These are phyloP conservation scores for Cladophialophora carrionii DNA, from an alignment of 2,329 filamentous ascomycete species.

Conservation along the genomic window DNA sequence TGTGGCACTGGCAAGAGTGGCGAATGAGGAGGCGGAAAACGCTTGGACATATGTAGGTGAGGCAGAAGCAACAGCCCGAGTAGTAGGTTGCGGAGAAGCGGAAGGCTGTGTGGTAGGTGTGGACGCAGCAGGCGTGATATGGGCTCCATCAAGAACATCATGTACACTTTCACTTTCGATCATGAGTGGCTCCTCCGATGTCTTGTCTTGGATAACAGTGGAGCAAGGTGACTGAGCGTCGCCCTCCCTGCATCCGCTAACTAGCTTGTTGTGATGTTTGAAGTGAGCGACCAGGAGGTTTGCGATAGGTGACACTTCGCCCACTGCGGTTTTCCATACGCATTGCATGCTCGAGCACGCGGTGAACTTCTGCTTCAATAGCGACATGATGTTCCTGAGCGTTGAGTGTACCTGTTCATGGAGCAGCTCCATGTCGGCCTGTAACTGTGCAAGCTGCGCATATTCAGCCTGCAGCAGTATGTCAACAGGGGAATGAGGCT, in stretches of 20 bases:
- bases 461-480: constrained; percentile 38
- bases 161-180: neutral
- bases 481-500: constrained; percentile 10
- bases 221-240: constrained; percentile 25
- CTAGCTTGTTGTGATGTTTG: constrained; percentile 31
- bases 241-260: constrained; percentile 23
- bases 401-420: constrained; percentile 39
- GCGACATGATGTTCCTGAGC: constrained; percentile 39
- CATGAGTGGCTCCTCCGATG: neutral
- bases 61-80: neutral
- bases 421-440: constrained; percentile 38
- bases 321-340: constrained; percentile 40
- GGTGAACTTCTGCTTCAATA: constrained; percentile 41
- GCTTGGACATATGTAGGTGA: neutral
- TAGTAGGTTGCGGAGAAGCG: neutral
- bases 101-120: neutral
- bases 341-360: constrained; percentile 40
- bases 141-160: neutral
- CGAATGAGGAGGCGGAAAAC: neutral
- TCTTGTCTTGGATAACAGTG: constrained; percentile 2
- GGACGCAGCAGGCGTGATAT: neutral
- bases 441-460: constrained; percentile 39
- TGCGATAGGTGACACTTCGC: constrained; percentile 41
- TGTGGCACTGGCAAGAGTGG: neutral
- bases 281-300: constrained; percentile 41